Base-by-base conservation (phyloP, 164 flowering plant species). In the Cinnamomum micranthum region DNA sequence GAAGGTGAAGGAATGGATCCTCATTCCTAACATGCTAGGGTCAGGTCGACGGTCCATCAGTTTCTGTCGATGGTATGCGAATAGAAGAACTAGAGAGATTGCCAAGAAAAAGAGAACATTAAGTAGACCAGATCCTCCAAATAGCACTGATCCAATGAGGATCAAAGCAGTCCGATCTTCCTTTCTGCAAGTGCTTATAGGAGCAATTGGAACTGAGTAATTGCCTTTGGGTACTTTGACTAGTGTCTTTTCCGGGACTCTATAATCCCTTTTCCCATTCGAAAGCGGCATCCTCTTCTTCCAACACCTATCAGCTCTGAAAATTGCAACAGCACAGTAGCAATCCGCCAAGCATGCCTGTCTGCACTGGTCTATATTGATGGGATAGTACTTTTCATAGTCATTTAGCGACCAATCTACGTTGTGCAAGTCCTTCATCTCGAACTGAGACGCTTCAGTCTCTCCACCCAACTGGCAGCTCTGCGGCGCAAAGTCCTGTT, bases 221-320 rank as follows among this genome's bases (percentile, higher is more conserved):
- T 31, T n/a, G 5, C 20, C 27, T 47, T 19, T 81, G 52, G 76
- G 50, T 1, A 83, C 74, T 74, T 85, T 85, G 65, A 84, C 41
- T 2, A 84, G 70, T 20, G 82, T 76, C 23, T 19, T 77, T 1
- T 73, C 52, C 0, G 17, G 27, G 4, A 35, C 60, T 7, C 47
- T 31, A 3, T 13, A 0, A 4, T 67, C 62, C 2, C 50, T 17
- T 47, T 78, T 80, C 47, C 87, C 87, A 71, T 81, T 76, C 0
- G 73, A 72, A 9, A 79, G 82, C 0, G 87, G 89, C 6, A 83
- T 31, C 74, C 76, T 84, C 84, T 86, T 86, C 82, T 81, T 84
- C 84, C 84, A 86, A 55, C 89, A 86, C 6, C 7, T 27, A 15
- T 77, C 60, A 13, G 7, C 23, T 55, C 41, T 22, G 20, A 58